phyloP scores from a whole-genome alignment of 371 early-diverging fungal genomes.

The Apophysomyces variabilis region DNA sequence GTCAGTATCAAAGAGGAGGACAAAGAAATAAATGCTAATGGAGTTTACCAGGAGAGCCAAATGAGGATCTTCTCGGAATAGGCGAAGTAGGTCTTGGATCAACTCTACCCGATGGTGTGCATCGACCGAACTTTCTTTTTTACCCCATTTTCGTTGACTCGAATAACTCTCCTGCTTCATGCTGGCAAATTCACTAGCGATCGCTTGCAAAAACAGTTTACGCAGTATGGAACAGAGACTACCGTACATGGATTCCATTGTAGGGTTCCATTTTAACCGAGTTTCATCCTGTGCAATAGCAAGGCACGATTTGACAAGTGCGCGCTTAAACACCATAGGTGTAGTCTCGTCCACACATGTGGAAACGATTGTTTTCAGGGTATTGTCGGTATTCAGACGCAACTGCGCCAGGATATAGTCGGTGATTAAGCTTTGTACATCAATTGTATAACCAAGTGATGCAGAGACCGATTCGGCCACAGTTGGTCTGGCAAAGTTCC shows the following conservation, averaged over 20 bases:
- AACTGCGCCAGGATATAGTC: conserved; percentile 77
- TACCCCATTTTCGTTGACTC: conserved; percentile 15
- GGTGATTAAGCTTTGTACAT: conserved; percentile 59
- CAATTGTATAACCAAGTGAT: conserved; percentile 52
- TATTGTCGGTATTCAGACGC: conserved; percentile 66
- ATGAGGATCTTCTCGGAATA: conserved; percentile 69
- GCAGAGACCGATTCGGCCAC: conserved; percentile 33
- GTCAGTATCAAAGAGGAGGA: background rate
- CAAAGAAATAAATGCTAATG: background rate
- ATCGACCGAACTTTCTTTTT: conserved; percentile 34
- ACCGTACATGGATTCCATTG: conserved; percentile 64
- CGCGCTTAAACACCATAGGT: conserved; percentile 69
- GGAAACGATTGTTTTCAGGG: conserved; percentile 65
- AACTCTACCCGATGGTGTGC: conserved; percentile 62
- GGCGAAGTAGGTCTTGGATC: conserved; percentile 65
- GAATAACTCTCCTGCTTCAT: conserved; percentile 13
- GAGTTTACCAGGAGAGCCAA: conserved; percentile 64
- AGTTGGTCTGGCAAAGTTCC: conserved; percentile 60
- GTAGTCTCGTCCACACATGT: conserved; percentile 66
- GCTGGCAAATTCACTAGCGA: background rate
- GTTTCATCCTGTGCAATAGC: conserved; percentile 73
- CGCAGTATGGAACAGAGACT: conserved; percentile 68
- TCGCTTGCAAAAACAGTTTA: conserved; percentile 64
- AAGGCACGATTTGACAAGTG: conserved; percentile 76
- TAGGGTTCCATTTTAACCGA: conserved; percentile 74